Base-by-base conservation (phyloP, 192 early-diverging fungal genomes). In the Mortierella hygrophila region DNA sequence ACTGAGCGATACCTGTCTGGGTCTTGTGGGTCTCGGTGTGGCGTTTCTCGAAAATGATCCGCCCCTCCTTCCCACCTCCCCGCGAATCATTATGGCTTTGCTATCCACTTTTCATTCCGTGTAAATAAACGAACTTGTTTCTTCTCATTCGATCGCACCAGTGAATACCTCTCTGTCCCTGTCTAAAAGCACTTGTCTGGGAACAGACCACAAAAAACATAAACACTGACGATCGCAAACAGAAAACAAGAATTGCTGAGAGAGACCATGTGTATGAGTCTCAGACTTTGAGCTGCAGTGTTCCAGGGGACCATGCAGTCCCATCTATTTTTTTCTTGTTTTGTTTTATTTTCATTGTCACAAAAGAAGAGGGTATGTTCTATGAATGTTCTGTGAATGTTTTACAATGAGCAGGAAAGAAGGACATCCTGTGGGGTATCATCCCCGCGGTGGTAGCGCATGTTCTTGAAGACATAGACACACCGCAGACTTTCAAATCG, bases 391-490 rank as follows among this genome's bases (percentile, higher is more conserved):
- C 35, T 35, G 6, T 40, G 38, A 40, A 23, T 55, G 23, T 55
- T 60, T 60, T 60, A 60, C 57, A 29, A 60, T 26, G 57, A 23
- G 57, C 57, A 46, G 44, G 44, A 11, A 46, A 46, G n/a, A 60
- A 29, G 57, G n/a, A 29, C 26, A 11, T 6, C 0, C 60, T 65
- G 26, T 10, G 60, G 60, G 29, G 60, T 65, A 65, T 65, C 44
- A 10, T 7, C 47, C 23, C 44, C 69, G 47, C 49, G 49, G 23
- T 76, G 80, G 74, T 72, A 82, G 57, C 80, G 74, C 49, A 49
- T 75, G 46, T 74, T 74, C 11, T 72, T 82, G 69, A 82, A 82
- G n/a, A 82, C 54, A 72, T 72, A 82, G 52, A 82, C 70, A 9
- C 68, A 38, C 40, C 69, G 65, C 29, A 38, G 42, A 37, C 68